A percentile compares a stretch with the other conserved stretches of the same genome.
Evolutionary conservation across 768 basidiomycete species (phyloP).

Genomic region (Exidia glandulosa): DNA sequence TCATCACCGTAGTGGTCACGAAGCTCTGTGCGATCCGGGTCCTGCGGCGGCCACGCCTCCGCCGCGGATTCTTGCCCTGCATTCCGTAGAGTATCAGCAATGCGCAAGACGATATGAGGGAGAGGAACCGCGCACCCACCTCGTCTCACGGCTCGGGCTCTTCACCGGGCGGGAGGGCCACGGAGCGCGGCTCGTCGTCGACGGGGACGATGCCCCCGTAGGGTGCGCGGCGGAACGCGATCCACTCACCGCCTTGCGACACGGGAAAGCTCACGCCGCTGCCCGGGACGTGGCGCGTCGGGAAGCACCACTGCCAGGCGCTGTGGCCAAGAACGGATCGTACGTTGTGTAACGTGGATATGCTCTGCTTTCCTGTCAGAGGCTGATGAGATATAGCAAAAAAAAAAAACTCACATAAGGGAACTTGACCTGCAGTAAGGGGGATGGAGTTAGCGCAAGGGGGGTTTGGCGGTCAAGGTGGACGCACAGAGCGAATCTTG

Average conservation of each 20-base stretch:
- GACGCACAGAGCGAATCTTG: conserved; percentile 62
- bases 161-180: neutral
- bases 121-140: conserved; percentile 2
- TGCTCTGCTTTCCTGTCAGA: conserved; percentile 38
- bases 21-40: conserved; percentile 30
- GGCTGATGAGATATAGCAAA: neutral
- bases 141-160: neutral
- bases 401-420: conserved; percentile 60
- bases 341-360: conserved; percentile 62
- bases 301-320: conserved; percentile 78
- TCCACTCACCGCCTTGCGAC: conserved; percentile 65
- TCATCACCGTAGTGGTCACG: conserved; percentile 15
- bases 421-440: conserved; percentile 57
- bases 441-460: neutral
- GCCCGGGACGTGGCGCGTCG: conserved; percentile 46
- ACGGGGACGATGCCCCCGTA: conserved; percentile 3
- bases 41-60: conserved; percentile 62
- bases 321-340: conserved; percentile 66
- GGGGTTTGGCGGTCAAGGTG: conserved; percentile 1
- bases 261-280: conserved; percentile 72
- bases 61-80: conserved; percentile 15
- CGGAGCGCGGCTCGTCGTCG: conserved; percentile 1
- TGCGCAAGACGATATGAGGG: neutral
- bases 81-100: conserved; percentile 1
- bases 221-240: conserved; percentile 24